A percentile compares a stretch with the other conserved stretches of the same genome.
Evolutionary conservation across 306 rosid genomes (phyloP).

Genomic region (Coriaria nepalensis): DNA sequence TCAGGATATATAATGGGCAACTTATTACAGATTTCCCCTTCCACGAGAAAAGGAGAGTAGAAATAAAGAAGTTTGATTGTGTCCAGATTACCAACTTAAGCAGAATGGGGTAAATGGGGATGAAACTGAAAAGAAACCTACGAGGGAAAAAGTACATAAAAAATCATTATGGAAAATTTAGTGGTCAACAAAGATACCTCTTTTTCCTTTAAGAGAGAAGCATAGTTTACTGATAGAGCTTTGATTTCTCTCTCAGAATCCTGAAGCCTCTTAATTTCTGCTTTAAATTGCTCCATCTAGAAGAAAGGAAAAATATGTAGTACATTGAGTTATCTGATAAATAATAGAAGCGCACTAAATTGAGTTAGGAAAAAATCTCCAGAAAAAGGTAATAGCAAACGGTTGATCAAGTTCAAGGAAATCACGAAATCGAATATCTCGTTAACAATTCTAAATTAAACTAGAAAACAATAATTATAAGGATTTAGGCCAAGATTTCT

Average conservation of each 20-base stretch:
- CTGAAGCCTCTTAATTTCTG: conserved; percentile 80
- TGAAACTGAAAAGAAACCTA: neutral
- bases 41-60: too few relatives aligned
- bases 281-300: conserved; percentile 63
- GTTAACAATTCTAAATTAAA: neutral
- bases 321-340: too few relatives aligned
- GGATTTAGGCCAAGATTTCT: neutral
- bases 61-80: too few relatives aligned
- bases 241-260: conserved; percentile 89
- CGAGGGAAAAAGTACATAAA: conserved; percentile 4
- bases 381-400: too few relatives aligned
- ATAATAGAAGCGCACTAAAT: too few relatives aligned
- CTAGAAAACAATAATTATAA: neutral
- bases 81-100: too few relatives aligned
- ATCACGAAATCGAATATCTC: neutral
- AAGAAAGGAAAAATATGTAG: conserved; percentile 10
- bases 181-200: conserved; percentile 35
- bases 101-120: too few relatives aligned
- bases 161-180: conserved; percentile 7
- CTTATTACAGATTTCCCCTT: neutral
- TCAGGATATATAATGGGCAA: neutral
- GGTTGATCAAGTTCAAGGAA: neutral
- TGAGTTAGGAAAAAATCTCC: too few relatives aligned
- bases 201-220: conserved; percentile 76
- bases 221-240: conserved; percentile 80